Evolutionary conservation across 2,329 filamentous ascomycete genomes (phyloP).

Genomic region (Fusarium sp.): DNA sequence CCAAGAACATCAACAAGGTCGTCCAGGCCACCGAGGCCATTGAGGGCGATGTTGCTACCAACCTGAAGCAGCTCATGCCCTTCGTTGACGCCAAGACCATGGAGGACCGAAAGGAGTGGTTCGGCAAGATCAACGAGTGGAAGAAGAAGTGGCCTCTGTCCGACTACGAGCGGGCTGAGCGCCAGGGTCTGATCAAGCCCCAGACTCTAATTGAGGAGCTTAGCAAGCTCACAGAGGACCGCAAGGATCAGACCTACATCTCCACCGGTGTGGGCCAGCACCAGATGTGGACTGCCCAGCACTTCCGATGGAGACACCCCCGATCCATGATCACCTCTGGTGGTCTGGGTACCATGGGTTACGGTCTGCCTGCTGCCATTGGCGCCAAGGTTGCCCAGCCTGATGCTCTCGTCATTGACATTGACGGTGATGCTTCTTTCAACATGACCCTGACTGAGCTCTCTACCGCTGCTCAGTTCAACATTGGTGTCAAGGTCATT

Average conservation of each 20-base stretch:
- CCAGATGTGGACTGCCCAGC: slow-evolving; percentile 98
- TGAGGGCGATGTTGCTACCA: slow-evolving; percentile 89
- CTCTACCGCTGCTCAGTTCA: slow-evolving; percentile 92
- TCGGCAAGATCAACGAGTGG: slow-evolving; percentile 88
- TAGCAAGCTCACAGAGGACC: slow-evolving; percentile 82
- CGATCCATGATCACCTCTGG: slow-evolving; percentile 97
- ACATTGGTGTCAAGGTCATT: slow-evolving; percentile 95
- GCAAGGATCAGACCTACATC: slow-evolving; percentile 88
- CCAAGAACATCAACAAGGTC: slow-evolving; percentile 99
- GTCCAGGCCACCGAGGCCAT: slow-evolving; percentile 96
- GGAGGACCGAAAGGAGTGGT: slow-evolving; percentile 83
- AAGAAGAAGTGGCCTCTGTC: slow-evolving; percentile 89
- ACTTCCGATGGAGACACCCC: slow-evolving; percentile 93
- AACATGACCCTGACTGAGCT: slow-evolving; percentile 98
- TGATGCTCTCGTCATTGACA: slow-evolving; percentile 90
- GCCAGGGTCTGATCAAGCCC: slow-evolving; percentile 88
- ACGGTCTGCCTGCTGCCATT: slow-evolving; percentile 92
- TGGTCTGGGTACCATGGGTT: slow-evolving; percentile 90
- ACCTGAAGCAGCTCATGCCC: slow-evolving; percentile 81
- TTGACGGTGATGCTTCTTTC: slow-evolving; percentile 98
- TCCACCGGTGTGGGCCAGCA: slow-evolving; percentile 96
- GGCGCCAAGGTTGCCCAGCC: slow-evolving; percentile 87
- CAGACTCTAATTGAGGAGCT: slow-evolving; percentile 93
- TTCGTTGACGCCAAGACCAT: slow-evolving; percentile 72
- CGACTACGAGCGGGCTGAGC: slow-evolving; percentile 82